A percentile compares a stretch with the other conserved stretches of the same genome.
Conservation (phyloP, 495 filamentous ascomycete genomes). For the Talaromyces proteolyticus region DNA sequence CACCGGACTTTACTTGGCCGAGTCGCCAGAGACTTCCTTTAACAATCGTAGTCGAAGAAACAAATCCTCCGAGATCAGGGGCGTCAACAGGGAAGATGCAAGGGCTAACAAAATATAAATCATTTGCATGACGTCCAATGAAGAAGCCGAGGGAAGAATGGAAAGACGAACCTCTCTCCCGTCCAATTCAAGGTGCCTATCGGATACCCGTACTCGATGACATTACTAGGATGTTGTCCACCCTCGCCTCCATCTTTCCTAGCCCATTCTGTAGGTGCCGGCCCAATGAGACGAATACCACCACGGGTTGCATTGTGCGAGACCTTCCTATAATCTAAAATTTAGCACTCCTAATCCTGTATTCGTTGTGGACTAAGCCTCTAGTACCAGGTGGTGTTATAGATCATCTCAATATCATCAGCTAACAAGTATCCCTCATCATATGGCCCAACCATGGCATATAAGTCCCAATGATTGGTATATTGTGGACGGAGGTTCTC, state of each 20-base stretch:
- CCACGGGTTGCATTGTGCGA: constrained; percentile 53
- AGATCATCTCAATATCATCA: constrained; percentile 50
- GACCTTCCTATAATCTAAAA: constrained; percentile 21
- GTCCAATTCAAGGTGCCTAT: constrained; percentile 51
- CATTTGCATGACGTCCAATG: background rate
- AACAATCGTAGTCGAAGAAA: constrained; percentile 47
- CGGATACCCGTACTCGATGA: constrained; percentile 55
- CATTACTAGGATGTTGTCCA: constrained; percentile 53
- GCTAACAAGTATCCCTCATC: constrained; percentile 46
- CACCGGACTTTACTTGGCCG: constrained; percentile 55
- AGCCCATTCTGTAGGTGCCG: constrained; percentile 45
- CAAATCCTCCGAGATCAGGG: constrained; percentile 55
- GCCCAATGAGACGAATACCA: constrained; percentile 52
- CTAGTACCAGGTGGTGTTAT: constrained; percentile 39
- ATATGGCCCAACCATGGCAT: constrained; percentile 53
- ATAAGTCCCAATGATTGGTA: constrained; percentile 38
- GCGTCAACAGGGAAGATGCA: constrained; percentile 53
- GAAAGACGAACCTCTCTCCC: constrained; percentile 16
- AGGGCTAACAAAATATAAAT: constrained; percentile 30
- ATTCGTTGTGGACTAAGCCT: background rate
- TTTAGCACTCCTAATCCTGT: background rate
- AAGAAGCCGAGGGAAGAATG: background rate
- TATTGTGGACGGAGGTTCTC: constrained; percentile 36
- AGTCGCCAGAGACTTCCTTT: constrained; percentile 53
- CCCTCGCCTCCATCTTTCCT: constrained; percentile 54